Evolutionary conservation across 2,329 filamentous ascomycete genomes (phyloP).

Genomic region (Macrophomina tecta): DNA sequence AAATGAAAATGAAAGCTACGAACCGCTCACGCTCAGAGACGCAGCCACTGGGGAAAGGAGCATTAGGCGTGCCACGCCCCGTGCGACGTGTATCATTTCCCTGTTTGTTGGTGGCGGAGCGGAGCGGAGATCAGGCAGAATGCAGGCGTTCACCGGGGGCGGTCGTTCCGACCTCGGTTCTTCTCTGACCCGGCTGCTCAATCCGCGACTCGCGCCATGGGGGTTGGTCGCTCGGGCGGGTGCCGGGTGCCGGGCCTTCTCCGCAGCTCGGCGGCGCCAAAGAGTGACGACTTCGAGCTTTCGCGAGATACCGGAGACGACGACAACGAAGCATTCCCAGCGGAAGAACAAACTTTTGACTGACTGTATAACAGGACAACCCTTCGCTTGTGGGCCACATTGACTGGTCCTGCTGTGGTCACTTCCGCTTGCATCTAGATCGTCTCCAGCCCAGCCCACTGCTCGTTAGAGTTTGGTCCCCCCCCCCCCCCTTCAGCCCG

Average conservation of each 20-base stretch:
- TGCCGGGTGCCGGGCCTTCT: not conserved
- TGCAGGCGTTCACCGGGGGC: not conserved
- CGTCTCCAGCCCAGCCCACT: not conserved
- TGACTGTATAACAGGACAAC: not conserved
- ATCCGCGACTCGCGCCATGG: not conserved
- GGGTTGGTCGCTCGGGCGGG: not conserved
- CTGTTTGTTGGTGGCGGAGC: not conserved
- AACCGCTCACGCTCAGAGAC: not conserved
- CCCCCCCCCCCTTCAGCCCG: not conserved
- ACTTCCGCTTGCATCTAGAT: no score
- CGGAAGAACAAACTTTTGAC: not conserved
- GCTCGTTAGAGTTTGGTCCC: not conserved
- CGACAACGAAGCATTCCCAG: slow-evolving; percentile 7
- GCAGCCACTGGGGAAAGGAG: not conserved
- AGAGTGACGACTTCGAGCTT: not conserved
- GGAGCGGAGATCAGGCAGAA: slow-evolving; percentile 1
- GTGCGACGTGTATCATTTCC: not conserved
- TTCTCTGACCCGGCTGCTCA: not conserved
- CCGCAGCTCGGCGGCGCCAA: slow-evolving; percentile 7
- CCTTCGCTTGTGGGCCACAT: not conserved
- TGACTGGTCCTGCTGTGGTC: not conserved
- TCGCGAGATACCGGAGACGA: slow-evolving; percentile 3
- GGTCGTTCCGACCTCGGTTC: slow-evolving; percentile 19
- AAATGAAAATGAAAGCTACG: slow-evolving; percentile 5
- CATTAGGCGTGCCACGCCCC: slow-evolving; percentile 7